These are phyloP conservation scores for Coccomyxa sp. DNA, from an alignment of 139 green algal genomes.

Conservation along the genomic window DNA sequence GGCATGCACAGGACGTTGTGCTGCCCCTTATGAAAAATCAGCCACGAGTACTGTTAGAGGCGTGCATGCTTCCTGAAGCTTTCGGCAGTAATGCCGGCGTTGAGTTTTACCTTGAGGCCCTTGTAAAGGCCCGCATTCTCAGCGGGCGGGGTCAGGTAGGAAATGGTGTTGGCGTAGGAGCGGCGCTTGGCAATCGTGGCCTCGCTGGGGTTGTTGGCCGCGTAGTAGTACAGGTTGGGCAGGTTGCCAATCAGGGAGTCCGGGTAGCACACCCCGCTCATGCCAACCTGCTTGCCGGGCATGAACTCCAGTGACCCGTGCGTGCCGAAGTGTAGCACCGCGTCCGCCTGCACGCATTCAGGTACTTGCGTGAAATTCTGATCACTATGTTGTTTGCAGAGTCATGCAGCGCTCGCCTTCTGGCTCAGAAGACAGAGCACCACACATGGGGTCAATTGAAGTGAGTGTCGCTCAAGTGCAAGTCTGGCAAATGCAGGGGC, in stretches of 20 bases:
- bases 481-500: too few relatives aligned
- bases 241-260: constrained; percentile 95
- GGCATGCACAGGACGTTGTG: too few relatives aligned
- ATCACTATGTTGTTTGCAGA: too few relatives aligned
- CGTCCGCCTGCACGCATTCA: constrained; percentile 67
- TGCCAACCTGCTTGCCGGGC: constrained; percentile 98
- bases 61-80: not conserved
- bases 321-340: constrained; percentile 98
- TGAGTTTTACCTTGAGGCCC: constrained; percentile 63
- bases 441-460: too few relatives aligned
- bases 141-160: constrained; percentile 96
- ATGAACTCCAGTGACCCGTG: constrained; percentile 99
- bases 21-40: not conserved
- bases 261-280: constrained; percentile 96
- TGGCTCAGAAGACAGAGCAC: too few relatives aligned
- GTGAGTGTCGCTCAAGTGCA: too few relatives aligned
- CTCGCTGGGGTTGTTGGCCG: constrained; percentile 98
- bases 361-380: not conserved
- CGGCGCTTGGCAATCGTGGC: constrained; percentile 98
- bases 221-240: constrained; percentile 99
- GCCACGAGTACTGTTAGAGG: not conserved
- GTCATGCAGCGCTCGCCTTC: too few relatives aligned
- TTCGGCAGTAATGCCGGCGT: not conserved
- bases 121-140: constrained; percentile 99
- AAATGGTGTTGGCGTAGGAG: constrained; percentile 99